Conservation (phyloP, 108 stramenopile genomes). For the Nitzschia palea region DNA sequence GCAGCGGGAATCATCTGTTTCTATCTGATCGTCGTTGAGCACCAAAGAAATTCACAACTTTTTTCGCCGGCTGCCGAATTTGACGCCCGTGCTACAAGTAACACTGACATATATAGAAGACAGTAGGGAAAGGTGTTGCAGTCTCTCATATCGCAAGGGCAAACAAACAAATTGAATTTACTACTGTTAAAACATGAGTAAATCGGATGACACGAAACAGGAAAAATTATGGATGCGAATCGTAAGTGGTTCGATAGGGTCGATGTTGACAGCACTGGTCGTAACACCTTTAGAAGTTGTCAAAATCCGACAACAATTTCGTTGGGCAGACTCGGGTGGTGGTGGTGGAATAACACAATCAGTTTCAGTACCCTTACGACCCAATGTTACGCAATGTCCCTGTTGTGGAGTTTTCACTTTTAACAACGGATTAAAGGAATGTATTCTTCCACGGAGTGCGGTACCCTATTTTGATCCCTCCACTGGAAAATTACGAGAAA, state of each 20-base stretch:
- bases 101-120: too few relatives aligned
- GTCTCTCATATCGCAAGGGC: too few relatives aligned
- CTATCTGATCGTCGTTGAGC: too few relatives aligned
- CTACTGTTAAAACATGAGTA: not conserved
- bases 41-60: too few relatives aligned
- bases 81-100: too few relatives aligned
- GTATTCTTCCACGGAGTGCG: conserved; percentile 46
- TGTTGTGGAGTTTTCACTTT: conserved; percentile 63
- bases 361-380: conserved; percentile 9
- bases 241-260: conserved; percentile 64
- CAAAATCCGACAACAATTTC: conserved; percentile 69
- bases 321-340: not conserved
- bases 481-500: conserved; percentile 18
- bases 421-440: conserved; percentile 64
- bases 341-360: not conserved
- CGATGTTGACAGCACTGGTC: conserved; percentile 52
- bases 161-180: too few relatives aligned
- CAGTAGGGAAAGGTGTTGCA: too few relatives aligned
- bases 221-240: conserved; percentile 23
- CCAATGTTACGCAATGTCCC: conserved; percentile 25
- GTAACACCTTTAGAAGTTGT: conserved; percentile 80
- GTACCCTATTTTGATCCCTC: conserved; percentile 43
- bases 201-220: not conserved
- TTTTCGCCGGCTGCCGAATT: too few relatives aligned
- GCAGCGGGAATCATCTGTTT: too few relatives aligned